These are phyloP conservation scores for Komagataella populi DNA, from an alignment of 805 yeast species.

Conservation along the genomic window DNA sequence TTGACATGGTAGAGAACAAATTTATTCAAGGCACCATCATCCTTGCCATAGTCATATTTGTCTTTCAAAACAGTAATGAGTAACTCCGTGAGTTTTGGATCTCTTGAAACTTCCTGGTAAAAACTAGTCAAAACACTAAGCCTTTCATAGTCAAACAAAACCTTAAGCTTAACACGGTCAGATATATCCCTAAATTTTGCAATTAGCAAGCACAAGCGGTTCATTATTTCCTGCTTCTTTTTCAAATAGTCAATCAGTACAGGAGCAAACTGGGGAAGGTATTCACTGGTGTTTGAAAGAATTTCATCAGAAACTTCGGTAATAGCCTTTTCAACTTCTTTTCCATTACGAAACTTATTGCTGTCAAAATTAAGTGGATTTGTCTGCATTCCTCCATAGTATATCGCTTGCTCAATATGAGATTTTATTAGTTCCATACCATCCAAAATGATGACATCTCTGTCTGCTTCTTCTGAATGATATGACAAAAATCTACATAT, in stretches of 20 bases:
- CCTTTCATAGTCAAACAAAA: neutral
- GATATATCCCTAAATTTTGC: conserved; percentile 7
- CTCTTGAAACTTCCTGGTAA: neutral
- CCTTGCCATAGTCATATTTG: neutral
- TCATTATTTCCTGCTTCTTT: conserved; percentile 24
- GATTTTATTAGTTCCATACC: conserved; percentile 34
- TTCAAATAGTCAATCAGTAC: conserved; percentile 37
- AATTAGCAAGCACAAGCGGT: conserved; percentile 10
- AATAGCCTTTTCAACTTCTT: conserved; percentile 38
- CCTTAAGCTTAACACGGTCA: neutral
- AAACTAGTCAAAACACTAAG: neutral
- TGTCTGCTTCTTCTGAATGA: neutral
- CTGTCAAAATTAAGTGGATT: neutral
- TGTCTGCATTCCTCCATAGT: conserved; percentile 27
- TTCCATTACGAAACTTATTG: neutral
- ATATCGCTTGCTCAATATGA: conserved; percentile 77
- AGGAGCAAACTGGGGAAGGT: conserved; percentile 39
- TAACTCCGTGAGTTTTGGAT: neutral
- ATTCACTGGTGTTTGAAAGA: conserved; percentile 37
- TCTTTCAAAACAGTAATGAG: neutral
- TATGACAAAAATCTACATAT: conserved; percentile 29
- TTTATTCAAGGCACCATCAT: neutral
- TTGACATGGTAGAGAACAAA: neutral
- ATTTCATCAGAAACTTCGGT: conserved; percentile 39
- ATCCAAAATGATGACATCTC: neutral